These are phyloP conservation scores for Xylona heveae DNA, from an alignment of 495 filamentous ascomycete genomes.

Conservation along the genomic window DNA sequence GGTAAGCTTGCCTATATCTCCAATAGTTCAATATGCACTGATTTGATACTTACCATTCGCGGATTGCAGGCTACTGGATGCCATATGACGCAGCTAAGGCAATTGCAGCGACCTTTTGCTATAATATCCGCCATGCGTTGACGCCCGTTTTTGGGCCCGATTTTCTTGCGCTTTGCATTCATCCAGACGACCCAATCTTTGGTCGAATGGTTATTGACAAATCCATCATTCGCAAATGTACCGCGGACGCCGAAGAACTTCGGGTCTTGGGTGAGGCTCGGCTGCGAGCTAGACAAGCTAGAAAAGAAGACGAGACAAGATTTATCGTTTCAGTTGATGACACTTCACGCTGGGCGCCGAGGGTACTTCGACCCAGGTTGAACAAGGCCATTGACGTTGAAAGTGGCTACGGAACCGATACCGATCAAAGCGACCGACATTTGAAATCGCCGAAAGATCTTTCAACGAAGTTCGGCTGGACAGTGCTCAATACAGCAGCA, in stretches of 20 bases:
- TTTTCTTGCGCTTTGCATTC: constrained; percentile 56
- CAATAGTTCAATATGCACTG: constrained; percentile 1
- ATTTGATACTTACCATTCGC: neutral
- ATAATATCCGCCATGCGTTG: constrained; percentile 57
- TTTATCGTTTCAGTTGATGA: constrained; percentile 3
- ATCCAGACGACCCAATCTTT: constrained; percentile 29
- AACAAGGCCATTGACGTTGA: constrained; percentile 7
- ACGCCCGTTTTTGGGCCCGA: constrained; percentile 72
- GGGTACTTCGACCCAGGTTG: constrained; percentile 5
- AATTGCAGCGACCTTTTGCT: constrained; percentile 73
- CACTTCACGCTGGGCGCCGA: constrained; percentile 4
- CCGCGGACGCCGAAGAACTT: constrained; percentile 23
- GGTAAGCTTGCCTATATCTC: constrained; percentile 26
- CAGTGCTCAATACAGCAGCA: constrained; percentile 6
- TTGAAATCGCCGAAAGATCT: constrained; percentile 5
- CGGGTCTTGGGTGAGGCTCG: neutral
- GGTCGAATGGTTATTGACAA: constrained; percentile 46
- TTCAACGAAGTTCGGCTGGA: constrained; percentile 5
- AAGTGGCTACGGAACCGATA: constrained; percentile 14
- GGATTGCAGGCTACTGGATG: constrained; percentile 85
- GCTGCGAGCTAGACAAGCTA: neutral
- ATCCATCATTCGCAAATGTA: constrained; percentile 32
- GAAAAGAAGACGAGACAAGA: neutral
- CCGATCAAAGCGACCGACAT: constrained; percentile 10
- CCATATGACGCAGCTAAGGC: constrained; percentile 69